phyloP scores from a whole-genome alignment of 441 rosid species.

The Corymbia calophylla region DNA sequence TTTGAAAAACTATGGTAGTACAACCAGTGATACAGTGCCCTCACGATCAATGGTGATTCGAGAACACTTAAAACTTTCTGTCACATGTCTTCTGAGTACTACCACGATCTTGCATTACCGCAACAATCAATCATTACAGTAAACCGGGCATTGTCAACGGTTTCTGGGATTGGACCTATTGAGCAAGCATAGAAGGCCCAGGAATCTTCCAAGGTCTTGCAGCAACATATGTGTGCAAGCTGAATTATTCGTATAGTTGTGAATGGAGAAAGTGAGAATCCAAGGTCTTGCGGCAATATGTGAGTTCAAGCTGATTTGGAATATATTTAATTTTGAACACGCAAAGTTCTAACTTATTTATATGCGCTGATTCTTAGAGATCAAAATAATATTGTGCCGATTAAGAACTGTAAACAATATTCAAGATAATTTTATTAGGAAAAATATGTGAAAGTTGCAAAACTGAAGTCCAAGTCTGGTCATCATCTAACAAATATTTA shows the following conservation, averaged over 20 bases:
- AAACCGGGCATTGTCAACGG: not conserved
- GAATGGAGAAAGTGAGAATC: not conserved
- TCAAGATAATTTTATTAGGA: not conserved
- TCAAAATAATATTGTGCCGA: not conserved
- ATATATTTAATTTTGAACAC: not conserved
- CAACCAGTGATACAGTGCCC: too few species aligned
- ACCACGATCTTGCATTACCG: not conserved
- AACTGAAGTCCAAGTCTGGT: not conserved
- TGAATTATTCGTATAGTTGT: not conserved
- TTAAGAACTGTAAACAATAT: not conserved
- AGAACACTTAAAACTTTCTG: not conserved
- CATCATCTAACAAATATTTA: not conserved
- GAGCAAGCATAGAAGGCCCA: not conserved
- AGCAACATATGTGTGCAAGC: not conserved
- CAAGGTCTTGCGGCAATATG: not conserved
- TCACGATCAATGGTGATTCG: too few species aligned
- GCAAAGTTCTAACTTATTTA: not conserved
- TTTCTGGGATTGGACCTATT: not conserved
- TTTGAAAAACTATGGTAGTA: not conserved
- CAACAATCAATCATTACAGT: not conserved
- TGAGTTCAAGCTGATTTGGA: not conserved
- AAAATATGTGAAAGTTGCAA: not conserved
- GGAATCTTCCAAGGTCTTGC: not conserved
- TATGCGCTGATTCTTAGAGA: not conserved
- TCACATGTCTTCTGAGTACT: not conserved